Conservation (phyloP, 148 eudicot genomes). For the Persicaria tinctoria region DNA sequence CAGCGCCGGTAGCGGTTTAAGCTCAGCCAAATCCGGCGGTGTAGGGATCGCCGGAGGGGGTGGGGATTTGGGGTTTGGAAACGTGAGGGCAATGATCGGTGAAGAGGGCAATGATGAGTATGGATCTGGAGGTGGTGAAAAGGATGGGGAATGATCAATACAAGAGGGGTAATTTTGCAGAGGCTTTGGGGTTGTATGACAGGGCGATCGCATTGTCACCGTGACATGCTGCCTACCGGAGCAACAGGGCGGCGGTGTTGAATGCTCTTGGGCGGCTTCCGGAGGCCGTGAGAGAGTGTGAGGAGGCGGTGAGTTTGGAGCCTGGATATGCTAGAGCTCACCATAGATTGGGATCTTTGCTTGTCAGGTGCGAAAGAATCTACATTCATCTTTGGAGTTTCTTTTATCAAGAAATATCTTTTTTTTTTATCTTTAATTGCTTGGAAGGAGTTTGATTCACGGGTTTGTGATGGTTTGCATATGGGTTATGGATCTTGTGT, state of each 20-base stretch:
- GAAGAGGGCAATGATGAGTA: conserved; percentile 28
- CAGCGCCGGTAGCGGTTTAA: too few species aligned
- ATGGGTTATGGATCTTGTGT: background rate
- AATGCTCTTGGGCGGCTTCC: too few species aligned
- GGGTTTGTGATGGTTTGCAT: too few species aligned
- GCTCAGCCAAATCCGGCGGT: too few species aligned
- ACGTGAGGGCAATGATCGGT: conserved; percentile 22
- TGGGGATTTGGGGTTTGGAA: background rate
- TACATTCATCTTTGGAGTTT: too few species aligned
- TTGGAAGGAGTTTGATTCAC: background rate
- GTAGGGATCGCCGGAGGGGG: too few species aligned
- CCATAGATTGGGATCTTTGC: too few species aligned
- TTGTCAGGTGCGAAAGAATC: too few species aligned
- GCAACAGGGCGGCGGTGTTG: too few species aligned
- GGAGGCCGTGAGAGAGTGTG: too few species aligned
- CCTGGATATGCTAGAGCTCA: too few species aligned
- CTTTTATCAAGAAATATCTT: background rate
- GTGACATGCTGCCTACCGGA: background rate
- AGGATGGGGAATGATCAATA: conserved; percentile 8
- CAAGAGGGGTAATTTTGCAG: conserved; percentile 1
- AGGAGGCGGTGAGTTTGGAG: too few species aligned
- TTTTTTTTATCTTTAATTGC: background rate
- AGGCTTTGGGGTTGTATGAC: conserved; percentile 7
- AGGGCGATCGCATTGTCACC: background rate
- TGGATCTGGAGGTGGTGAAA: conserved; percentile 13